Base-by-base conservation (phyloP, 192 early-diverging fungal genomes). In the Dimargaris cristalligena region DNA sequence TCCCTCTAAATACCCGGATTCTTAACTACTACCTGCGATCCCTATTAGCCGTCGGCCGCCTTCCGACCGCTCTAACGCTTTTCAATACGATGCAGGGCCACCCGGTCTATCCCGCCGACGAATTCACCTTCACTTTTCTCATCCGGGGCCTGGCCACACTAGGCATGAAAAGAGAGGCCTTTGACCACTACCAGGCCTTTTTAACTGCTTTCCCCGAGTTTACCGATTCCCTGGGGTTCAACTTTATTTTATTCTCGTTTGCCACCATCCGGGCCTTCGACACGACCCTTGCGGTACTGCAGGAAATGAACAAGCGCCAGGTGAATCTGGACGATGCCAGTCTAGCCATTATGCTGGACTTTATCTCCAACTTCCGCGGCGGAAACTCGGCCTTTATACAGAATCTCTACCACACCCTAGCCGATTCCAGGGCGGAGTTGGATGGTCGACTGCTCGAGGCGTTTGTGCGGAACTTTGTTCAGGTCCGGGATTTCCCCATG, bases 1-100 rank as follows among this genome's bases (percentile, higher is more conserved):
- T 52, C 30, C 14, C 20, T 18, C 14, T 52, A 16, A 52, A 18
- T 26, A 52, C 25, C 50, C 50, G 50, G 14, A 16, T 52, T 8
- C 20, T 52, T 11, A 52, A 52, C 28, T 52, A 30, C 28, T 52
- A 52, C 50, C 23, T 52, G 20, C 50, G 50, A 2, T 16, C 50
- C 2, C 23, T 52, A 23, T 26, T 52, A 8, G 30, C 14, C 1
- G 2, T 26, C 22, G 50, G 50, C 30, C 23, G 28, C 14, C 23
- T 52, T 1, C 13, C 14, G 22, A 2, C 30, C 26, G 50, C 50
- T 30, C 20, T 29, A 11, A 52, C 1, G 6, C 23, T 30, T 11
- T 52, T 23, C 30, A 14, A 30, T 16, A 18, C 14, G 2, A 18
- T 52, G 26, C 2, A 29, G 50, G 50, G 28, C 50, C 50, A 52